Conservation (phyloP, 2,329 filamentous ascomycete species). For the Dothiorella sarmentorum region DNA sequence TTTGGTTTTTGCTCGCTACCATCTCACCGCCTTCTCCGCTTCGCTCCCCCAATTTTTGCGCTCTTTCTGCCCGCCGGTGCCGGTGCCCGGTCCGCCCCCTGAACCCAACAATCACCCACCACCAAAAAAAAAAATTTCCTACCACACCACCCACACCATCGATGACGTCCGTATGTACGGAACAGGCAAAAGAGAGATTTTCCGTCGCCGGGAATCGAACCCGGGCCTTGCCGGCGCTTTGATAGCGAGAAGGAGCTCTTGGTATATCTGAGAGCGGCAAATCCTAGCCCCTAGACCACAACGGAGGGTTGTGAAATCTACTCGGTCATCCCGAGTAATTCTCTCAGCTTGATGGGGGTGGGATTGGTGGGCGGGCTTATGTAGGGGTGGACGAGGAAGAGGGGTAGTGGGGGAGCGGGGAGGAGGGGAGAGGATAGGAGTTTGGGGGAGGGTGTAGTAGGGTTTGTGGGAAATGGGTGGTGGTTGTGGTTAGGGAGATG, state of each 20-base stretch:
- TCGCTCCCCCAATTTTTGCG: too few species aligned
- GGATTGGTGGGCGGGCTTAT: too few species aligned
- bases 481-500: too few species aligned
- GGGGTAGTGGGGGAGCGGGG: too few species aligned
- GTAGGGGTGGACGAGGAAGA: too few species aligned
- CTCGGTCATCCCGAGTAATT: neutral
- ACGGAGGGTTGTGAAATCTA: conserved; percentile 1
- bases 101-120: neutral
- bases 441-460: too few species aligned
- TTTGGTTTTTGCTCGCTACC: too few species aligned
- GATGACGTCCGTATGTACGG: too few species aligned
- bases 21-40: neutral
- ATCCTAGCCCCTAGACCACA: conserved; percentile 16
- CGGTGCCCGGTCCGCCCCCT: neutral
- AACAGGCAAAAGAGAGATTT: neutral
- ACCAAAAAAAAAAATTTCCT: neutral
- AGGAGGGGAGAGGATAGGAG: too few species aligned
- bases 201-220: conserved; percentile 16
- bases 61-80: too few species aligned
- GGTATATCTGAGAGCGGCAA: conserved; percentile 12
- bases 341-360: neutral
- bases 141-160: neutral
- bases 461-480: too few species aligned
- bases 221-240: conserved; percentile 15
- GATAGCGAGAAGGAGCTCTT: neutral